phyloP scores from a whole-genome alignment of 2,329 filamentous ascomycete genomes.

The Xylaria hypoxylon region DNA sequence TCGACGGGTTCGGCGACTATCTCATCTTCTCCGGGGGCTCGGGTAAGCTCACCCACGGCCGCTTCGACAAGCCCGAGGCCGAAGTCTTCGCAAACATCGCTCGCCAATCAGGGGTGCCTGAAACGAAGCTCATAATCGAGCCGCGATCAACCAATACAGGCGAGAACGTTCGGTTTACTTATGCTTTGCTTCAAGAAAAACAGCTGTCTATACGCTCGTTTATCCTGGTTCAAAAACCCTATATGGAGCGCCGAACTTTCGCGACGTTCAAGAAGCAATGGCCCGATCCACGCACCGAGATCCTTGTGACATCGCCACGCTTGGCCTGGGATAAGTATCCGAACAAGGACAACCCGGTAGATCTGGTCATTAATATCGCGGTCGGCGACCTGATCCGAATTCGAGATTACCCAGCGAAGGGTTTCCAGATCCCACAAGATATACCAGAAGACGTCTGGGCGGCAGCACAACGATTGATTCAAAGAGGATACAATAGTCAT shows the following conservation, averaged over 20 bases:
- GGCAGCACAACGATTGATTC: slow-evolving; percentile 56
- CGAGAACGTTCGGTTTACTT: slow-evolving; percentile 60
- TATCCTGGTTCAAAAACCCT: slow-evolving; percentile 61
- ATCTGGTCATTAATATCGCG: slow-evolving; percentile 59
- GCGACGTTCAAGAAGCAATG: slow-evolving; percentile 62
- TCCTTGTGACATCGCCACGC: slow-evolving; percentile 57
- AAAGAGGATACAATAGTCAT: slow-evolving; percentile 55
- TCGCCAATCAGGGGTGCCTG: slow-evolving; percentile 54
- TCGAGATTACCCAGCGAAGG: slow-evolving; percentile 56
- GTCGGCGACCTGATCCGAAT: slow-evolving; percentile 60
- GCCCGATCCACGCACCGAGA: slow-evolving; percentile 52
- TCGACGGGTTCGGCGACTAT: slow-evolving; percentile 53
- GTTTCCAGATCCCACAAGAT: slow-evolving; percentile 58
- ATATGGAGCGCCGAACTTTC: slow-evolving; percentile 61
- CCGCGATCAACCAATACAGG: slow-evolving; percentile 58
- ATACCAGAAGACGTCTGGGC: slow-evolving; percentile 58
- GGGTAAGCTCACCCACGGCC: slow-evolving; percentile 56
- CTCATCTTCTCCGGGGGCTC: slow-evolving; percentile 60
- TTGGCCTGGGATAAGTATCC: slow-evolving; percentile 57
- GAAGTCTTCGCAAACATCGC: slow-evolving; percentile 58
- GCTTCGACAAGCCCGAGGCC: slow-evolving; percentile 57
- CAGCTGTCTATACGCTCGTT: slow-evolving; percentile 50
- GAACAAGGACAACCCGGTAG: slow-evolving; percentile 55
- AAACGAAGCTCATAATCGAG: slow-evolving; percentile 55
- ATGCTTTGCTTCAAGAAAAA: slow-evolving; percentile 50